These are phyloP conservation scores for Marsdenia floribunda DNA, from an alignment of 257 asterid species.

Conservation along the genomic window DNA sequence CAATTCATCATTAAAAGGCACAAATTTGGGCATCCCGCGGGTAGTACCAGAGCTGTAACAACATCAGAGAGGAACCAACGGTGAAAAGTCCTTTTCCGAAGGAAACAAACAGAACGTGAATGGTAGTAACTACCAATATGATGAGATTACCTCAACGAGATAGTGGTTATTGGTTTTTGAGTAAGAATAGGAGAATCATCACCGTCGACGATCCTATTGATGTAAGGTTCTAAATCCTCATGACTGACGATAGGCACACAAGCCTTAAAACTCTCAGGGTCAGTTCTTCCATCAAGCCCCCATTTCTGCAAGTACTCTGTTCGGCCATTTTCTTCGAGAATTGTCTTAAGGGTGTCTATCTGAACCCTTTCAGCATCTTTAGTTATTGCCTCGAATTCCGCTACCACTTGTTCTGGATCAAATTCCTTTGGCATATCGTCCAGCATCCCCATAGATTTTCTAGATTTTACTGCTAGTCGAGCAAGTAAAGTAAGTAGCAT, in stretches of 20 bases:
- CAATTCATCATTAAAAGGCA: constrained; percentile 92
- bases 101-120: background rate
- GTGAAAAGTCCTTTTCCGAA: background rate
- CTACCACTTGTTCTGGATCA: constrained; percentile 55
- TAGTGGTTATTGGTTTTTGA: constrained; percentile 65
- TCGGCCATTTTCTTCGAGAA: constrained; percentile 70
- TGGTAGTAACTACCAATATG: background rate
- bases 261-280: constrained; percentile 51
- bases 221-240: constrained; percentile 72
- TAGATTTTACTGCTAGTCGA: constrained; percentile 9
- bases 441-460: constrained; percentile 38
- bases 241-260: constrained; percentile 71
- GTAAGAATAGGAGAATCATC: constrained; percentile 59
- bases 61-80: constrained; percentile 8
- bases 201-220: constrained; percentile 73
- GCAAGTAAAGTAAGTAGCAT: background rate
- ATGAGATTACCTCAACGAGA: constrained; percentile 66
- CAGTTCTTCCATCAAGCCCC: constrained; percentile 72
- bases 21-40: constrained; percentile 98
- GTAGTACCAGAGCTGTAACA: constrained; percentile 91
- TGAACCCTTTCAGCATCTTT: constrained; percentile 67
- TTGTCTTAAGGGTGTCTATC: constrained; percentile 59
- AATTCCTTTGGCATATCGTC: constrained; percentile 57
- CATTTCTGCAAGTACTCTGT: constrained; percentile 71
- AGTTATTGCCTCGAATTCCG: constrained; percentile 72